A percentile compares a stretch with the other conserved stretches of the same genome.
Evolutionary conservation across 2,329 filamentous ascomycete genomes (phyloP).

Genomic region (Beauveria sp.): DNA sequence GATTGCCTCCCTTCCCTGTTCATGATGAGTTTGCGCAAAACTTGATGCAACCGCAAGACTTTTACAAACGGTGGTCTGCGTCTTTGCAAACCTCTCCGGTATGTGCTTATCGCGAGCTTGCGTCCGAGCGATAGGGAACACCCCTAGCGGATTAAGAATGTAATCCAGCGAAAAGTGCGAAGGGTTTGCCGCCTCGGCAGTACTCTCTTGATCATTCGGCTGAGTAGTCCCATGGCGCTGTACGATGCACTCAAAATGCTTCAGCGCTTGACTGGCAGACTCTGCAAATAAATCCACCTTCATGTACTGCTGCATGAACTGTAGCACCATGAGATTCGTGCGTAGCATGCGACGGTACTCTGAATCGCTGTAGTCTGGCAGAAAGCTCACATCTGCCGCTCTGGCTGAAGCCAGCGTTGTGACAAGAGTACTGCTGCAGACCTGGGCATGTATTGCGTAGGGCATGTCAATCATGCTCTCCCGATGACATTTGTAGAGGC

Average conservation of each 20-base stretch:
- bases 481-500: slow-evolving; percentile 6
- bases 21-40: not conserved
- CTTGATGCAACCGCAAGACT: not conserved
- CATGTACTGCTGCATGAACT: slow-evolving; percentile 8
- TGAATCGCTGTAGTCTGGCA: not conserved
- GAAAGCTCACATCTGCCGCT: not conserved
- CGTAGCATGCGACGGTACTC: not conserved
- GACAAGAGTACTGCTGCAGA: slow-evolving; percentile 9
- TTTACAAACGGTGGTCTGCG: not conserved
- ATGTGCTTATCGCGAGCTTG: slow-evolving; percentile 7
- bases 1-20: not conserved
- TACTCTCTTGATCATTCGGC: not conserved
- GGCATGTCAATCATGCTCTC: slow-evolving; percentile 9
- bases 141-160: slow-evolving; percentile 9
- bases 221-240: not conserved
- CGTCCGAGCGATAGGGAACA: slow-evolving; percentile 7
- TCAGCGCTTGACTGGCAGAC: slow-evolving; percentile 8
- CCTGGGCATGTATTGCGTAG: slow-evolving; percentile 8
- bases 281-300: slow-evolving; percentile 8
- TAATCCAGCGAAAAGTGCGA: slow-evolving; percentile 9
- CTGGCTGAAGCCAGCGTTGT: slow-evolving; percentile 10
- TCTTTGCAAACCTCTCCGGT: not conserved
- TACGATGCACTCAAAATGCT: slow-evolving; percentile 4
- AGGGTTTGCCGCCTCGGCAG: not conserved
- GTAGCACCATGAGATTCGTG: not conserved